These are phyloP conservation scores for Mortierella sp. DNA, from an alignment of 371 early-diverging fungal species.

Conservation along the genomic window DNA sequence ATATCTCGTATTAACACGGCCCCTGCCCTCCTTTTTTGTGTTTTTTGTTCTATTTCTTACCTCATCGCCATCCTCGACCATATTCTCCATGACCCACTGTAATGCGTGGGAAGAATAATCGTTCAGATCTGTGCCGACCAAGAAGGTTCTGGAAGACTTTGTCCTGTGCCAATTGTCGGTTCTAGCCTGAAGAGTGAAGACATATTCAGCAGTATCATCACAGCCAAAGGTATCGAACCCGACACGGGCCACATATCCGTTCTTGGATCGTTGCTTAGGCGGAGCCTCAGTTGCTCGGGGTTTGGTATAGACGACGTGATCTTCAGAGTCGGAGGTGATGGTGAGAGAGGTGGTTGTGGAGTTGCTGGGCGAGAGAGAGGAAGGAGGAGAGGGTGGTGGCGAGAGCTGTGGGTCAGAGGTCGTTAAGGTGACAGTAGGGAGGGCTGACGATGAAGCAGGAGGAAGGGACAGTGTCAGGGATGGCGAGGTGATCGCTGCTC, in stretches of 20 bases:
- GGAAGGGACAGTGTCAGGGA: constrained; percentile 1
- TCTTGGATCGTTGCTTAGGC: constrained; percentile 36
- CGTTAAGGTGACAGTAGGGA: not conserved
- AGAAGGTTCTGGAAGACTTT: constrained; percentile 62
- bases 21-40: too few relatives aligned
- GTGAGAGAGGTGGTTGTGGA: constrained; percentile 22
- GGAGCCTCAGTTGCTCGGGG: constrained; percentile 30
- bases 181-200: constrained; percentile 65
- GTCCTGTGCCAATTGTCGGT: constrained; percentile 62
- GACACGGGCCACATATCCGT: constrained; percentile 63
- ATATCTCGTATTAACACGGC: too few relatives aligned
- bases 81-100: constrained; percentile 66
- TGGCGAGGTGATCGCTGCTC: not conserved
- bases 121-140: constrained; percentile 69
- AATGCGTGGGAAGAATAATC: constrained; percentile 69
- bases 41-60: constrained; percentile 25
- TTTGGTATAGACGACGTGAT: not conserved
- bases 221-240: constrained; percentile 70
- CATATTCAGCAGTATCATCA: constrained; percentile 62
- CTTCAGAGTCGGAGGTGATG: constrained; percentile 1
- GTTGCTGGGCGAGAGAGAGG: constrained; percentile 18
- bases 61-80: constrained; percentile 74
- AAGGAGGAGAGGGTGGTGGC: not conserved
- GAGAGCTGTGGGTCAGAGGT: not conserved
- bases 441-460: not conserved